Evolutionary conservation across 2,329 filamentous ascomycete genomes (phyloP).

Genomic region (Neonectria coccinea): DNA sequence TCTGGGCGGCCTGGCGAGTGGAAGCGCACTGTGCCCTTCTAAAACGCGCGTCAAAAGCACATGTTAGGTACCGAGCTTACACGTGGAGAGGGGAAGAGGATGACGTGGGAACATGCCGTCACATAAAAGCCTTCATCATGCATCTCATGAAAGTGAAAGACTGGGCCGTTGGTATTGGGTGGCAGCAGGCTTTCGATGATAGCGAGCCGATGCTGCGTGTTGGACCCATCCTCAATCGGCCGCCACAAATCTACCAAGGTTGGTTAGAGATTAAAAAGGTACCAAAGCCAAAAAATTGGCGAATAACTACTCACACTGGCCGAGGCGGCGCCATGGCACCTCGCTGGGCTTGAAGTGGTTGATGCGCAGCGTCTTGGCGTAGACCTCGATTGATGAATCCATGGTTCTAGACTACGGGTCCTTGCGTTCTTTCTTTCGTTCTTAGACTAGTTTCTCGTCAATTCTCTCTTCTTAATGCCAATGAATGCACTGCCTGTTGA

Average conservation of each 20-base stretch:
- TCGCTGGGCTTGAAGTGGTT: constrained; percentile 39
- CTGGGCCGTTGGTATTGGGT: constrained; percentile 33
- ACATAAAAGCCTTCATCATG: constrained; percentile 41
- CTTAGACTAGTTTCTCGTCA: background rate
- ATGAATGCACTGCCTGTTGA: background rate
- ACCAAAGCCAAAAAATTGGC: too few species aligned
- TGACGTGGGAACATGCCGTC: constrained; percentile 17
- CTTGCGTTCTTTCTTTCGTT: background rate
- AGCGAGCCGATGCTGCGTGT: constrained; percentile 36
- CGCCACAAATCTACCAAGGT: constrained; percentile 34
- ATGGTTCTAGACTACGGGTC: constrained; percentile 6
- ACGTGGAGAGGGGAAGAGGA: background rate
- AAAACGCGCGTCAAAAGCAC: background rate
- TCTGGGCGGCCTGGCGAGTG: constrained; percentile 36
- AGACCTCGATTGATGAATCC: constrained; percentile 34
- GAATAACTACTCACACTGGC: constrained; percentile 32
- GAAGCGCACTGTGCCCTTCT: constrained; percentile 40
- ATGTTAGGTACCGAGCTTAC: background rate
- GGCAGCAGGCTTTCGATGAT: constrained; percentile 37
- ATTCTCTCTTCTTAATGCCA: constrained; percentile 4
- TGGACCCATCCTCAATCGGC: constrained; percentile 37
- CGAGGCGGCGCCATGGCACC: constrained; percentile 39
- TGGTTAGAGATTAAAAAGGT: background rate
- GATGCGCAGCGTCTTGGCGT: constrained; percentile 34
- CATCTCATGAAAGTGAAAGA: constrained; percentile 42